Base-by-base conservation (phyloP, 2,329 filamentous ascomycete genomes). In the Stenocarpella maydis region DNA sequence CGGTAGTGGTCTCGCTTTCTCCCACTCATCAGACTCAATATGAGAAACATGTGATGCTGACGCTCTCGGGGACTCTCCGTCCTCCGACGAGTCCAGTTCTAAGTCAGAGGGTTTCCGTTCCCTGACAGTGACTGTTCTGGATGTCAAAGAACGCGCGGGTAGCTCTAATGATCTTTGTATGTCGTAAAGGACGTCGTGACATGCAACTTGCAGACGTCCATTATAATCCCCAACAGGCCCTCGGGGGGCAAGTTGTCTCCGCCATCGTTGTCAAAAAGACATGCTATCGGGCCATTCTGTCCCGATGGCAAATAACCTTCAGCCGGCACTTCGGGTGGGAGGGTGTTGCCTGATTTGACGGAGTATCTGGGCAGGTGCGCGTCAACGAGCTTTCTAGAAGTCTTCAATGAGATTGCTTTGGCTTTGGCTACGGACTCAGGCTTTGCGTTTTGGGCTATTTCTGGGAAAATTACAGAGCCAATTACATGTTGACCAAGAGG, bases 191-290 rank as follows among this genome's bases (percentile, higher is more conserved):
- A 31, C 52, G 17, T 54, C 52, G 31, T 54, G 4, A 54, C 52
- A 2, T 54, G 52, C n/a, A 54, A 9, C n/a, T 54, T 54, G 52
- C 52, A 54, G 31, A 54, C 31, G 2, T 54, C 52, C 52, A 54
- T 54, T 7, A 54, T 54, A 14, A 54, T 54, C 2, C 19, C 52
- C 12, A 54, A n/a, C 4, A 54, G 52, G n/a, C 52, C 52, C 19
- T 54, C 52, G 1, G 37, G 52, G 2, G 31, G 3, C 3, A 37
- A 3, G 7, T 2, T 3, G 2, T 54, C 31, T 5, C 21, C 37
- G 4, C 3, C 52, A 37, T 54, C 12, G 10, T 24, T 34, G 6
- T 7, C 5, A 8, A 2, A 34, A 8, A 4, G 2, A 21, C 10
- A 2, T 8, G 4, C 26, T 3, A 6, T 9, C 31, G 31, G 3